Evolutionary conservation across 31 red algal species (phyloP).

Genomic region (Odonthalia washingtoniensis): DNA sequence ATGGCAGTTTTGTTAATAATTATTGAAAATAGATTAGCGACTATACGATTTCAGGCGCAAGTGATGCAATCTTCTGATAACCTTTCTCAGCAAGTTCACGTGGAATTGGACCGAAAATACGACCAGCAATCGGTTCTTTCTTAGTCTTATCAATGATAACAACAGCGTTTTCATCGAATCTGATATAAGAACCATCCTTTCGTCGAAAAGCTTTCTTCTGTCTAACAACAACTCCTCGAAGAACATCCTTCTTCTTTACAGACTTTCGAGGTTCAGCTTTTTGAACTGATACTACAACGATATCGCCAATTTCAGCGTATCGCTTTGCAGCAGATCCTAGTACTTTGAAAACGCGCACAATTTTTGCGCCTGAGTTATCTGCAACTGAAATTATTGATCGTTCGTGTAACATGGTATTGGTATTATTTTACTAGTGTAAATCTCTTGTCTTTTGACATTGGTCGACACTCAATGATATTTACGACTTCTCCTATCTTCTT

Average conservation of each 20-base stretch:
- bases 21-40: background rate
- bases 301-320: slow-evolving; percentile 5
- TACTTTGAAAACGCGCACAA: background rate
- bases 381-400: slow-evolving; percentile 5
- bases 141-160: slow-evolving; percentile 1
- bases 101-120: slow-evolving; percentile 31
- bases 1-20: slow-evolving; percentile 6
- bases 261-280: background rate
- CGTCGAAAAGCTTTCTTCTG: slow-evolving; percentile 16
- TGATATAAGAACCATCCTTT: slow-evolving; percentile 25
- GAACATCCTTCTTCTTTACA: slow-evolving; percentile 16
- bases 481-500: background rate
- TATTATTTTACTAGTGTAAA: slow-evolving; percentile 13
- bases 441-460: slow-evolving; percentile 19
- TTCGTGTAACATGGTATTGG: slow-evolving; percentile 2
- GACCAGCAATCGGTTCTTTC: background rate
- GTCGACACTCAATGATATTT: slow-evolving; percentile 4
- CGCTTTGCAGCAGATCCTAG: background rate
- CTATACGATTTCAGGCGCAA: slow-evolving; percentile 27
- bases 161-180: slow-evolving; percentile 23
- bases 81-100: slow-evolving; percentile 5
- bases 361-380: slow-evolving; percentile 23
- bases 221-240: slow-evolving; percentile 19
- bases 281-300: slow-evolving; percentile 1
- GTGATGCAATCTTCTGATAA: slow-evolving; percentile 29